These are phyloP conservation scores for Chaetomium tenue DNA, from an alignment of 495 filamentous ascomycete species.

Conservation along the genomic window DNA sequence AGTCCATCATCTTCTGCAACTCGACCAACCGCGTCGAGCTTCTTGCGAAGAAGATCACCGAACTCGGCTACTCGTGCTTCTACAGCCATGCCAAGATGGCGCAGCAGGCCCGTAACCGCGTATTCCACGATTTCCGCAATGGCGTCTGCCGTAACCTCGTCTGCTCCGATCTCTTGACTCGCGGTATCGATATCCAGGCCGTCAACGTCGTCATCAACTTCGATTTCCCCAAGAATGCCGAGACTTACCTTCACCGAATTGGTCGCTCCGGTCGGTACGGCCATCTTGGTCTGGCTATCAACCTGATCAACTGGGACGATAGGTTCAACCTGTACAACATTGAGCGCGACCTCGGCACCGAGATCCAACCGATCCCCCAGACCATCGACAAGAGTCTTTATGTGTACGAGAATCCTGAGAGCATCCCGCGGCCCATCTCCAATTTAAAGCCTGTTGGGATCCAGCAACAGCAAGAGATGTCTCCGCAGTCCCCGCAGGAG, in stretches of 20 bases:
- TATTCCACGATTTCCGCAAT: slow-evolving; percentile 99
- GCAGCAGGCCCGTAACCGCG: slow-evolving; percentile 94
- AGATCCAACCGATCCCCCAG: slow-evolving; percentile 92
- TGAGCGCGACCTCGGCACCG: slow-evolving; percentile 93
- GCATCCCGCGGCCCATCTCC: slow-evolving; percentile 73
- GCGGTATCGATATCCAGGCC: slow-evolving; percentile 98
- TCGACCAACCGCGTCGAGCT: slow-evolving; percentile 97
- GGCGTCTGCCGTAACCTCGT: slow-evolving; percentile 97
- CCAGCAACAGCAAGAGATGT: slow-evolving; percentile 24
- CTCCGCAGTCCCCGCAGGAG: slow-evolving; percentile 23
- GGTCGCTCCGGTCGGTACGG: slow-evolving; percentile 96
- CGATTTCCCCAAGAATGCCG: slow-evolving; percentile 98
- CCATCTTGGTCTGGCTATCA: slow-evolving; percentile 95
- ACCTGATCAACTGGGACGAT: slow-evolving; percentile 99
- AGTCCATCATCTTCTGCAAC: slow-evolving; percentile 99
- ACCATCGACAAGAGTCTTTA: slow-evolving; percentile 98
- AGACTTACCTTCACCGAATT: slow-evolving; percentile 98
- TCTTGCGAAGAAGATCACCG: slow-evolving; percentile 98
- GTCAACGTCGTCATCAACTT: slow-evolving; percentile 99
- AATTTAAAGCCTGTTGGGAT: slow-evolving; percentile 40
- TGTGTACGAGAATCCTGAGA: slow-evolving; percentile 94
- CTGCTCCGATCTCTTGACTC: slow-evolving; percentile 95
- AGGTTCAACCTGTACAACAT: slow-evolving; percentile 99
- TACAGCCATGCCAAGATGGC: slow-evolving; percentile 99
- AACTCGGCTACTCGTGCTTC: slow-evolving; percentile 98